A percentile compares a stretch with the other conserved stretches of the same genome.
These are phyloP conservation scores for Scheffersomyces insectosa DNA, from an alignment of 1,139 yeast genomes.

Conservation along the genomic window DNA sequence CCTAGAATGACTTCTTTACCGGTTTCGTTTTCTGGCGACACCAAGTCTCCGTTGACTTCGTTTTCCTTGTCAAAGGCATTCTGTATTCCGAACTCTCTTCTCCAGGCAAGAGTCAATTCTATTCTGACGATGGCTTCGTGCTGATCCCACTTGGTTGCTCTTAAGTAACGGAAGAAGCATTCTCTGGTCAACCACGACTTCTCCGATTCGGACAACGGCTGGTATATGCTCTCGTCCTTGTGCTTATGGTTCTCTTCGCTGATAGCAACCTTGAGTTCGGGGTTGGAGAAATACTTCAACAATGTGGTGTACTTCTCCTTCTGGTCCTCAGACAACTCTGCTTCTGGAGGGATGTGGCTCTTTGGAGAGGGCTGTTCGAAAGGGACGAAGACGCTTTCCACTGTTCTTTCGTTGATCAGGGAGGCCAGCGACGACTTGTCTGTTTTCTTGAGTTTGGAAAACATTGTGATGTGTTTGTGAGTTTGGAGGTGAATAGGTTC, in stretches of 20 bases:
- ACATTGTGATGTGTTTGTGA: conserved; percentile 1
- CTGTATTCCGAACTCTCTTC: conserved; percentile 46
- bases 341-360: conserved; percentile 53
- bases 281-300: conserved; percentile 23
- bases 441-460: conserved; percentile 5
- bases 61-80: conserved; percentile 34
- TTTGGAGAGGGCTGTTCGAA: conserved; percentile 50
- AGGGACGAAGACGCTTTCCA: conserved; percentile 39
- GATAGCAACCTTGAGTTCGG: conserved; percentile 30
- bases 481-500: not conserved
- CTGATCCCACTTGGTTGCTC: conserved; percentile 49
- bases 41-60: conserved; percentile 31
- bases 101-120: conserved; percentile 47
- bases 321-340: conserved; percentile 37
- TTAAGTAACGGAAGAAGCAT: conserved; percentile 46
- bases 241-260: conserved; percentile 41
- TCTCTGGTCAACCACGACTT: conserved; percentile 50
- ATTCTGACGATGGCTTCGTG: conserved; percentile 43
- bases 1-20: conserved; percentile 52
- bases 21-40: conserved; percentile 42
- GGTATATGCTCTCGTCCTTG: conserved; percentile 18
- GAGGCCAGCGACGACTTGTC: conserved; percentile 5
- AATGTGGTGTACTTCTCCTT: conserved; percentile 17
- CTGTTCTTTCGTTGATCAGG: conserved; percentile 6
- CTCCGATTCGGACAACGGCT: conserved; percentile 29